Percentiles rank a stretch among this genome's conserved stretches.
Conservation (phyloP, 208 protist genomes). For the Histomonas meleagridis region DNA sequence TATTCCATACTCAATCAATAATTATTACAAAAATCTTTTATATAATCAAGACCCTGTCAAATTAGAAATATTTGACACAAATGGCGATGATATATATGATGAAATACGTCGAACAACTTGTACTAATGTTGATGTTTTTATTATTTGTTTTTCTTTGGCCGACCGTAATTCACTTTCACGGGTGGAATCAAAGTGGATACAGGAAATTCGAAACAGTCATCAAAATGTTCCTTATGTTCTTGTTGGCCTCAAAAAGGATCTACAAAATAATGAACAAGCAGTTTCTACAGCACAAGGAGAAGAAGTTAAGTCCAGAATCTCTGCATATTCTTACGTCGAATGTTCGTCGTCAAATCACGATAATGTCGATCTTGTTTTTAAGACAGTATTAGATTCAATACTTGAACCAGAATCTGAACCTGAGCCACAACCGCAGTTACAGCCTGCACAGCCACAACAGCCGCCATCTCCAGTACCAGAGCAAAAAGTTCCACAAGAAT, state of each 20-base stretch:
- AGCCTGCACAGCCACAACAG: too few species aligned
- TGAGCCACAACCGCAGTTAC: too few species aligned
- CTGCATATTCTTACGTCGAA: neutral
- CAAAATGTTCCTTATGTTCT: conserved; percentile 62
- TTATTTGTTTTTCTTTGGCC: conserved; percentile 60
- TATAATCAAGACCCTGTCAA: neutral
- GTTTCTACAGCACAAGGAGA: neutral
- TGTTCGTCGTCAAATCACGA: too few species aligned
- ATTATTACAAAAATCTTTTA: neutral
- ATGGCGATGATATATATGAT: conserved; percentile 47
- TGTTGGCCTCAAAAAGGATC: conserved; percentile 70
- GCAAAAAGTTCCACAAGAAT: too few species aligned
- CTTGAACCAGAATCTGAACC: too few species aligned
- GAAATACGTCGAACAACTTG: conserved; percentile 43
- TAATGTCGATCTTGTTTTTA: too few species aligned
- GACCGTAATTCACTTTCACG: conserved; percentile 58
- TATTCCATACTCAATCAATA: neutral
- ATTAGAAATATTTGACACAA: conserved; percentile 38
- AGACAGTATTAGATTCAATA: too few species aligned
- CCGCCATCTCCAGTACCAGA: too few species aligned
- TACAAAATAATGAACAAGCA: conserved; percentile 38
- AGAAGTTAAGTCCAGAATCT: neutral
- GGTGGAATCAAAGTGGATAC: conserved; percentile 45
- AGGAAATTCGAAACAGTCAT: conserved; percentile 46
- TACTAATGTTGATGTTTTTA: conserved; percentile 61